A percentile compares a stretch with the other conserved stretches of the same genome.
These are phyloP conservation scores for Endocalyx cinctus DNA, from an alignment of 2,329 filamentous ascomycete species.

Conservation along the genomic window DNA sequence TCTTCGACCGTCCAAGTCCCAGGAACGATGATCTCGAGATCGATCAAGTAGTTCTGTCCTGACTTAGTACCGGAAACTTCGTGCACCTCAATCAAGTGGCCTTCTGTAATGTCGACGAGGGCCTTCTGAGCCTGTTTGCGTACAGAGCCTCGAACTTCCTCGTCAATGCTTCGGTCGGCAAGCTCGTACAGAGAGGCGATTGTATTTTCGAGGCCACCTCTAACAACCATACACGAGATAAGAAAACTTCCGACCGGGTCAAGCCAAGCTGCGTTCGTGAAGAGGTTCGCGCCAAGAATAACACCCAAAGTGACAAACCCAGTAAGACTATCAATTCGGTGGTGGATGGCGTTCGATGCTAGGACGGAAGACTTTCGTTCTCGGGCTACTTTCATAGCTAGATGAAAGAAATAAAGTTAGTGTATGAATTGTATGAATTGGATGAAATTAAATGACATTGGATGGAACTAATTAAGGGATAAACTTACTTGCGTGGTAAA, in stretches of 20 bases:
- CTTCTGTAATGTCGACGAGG: constrained; percentile 48
- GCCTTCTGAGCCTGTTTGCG: constrained; percentile 59
- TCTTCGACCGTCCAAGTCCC: constrained; percentile 70
- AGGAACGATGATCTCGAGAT: constrained; percentile 80
- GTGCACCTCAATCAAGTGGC: constrained; percentile 62
- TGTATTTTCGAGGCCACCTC: constrained; percentile 84
- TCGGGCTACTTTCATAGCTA: constrained; percentile 90
- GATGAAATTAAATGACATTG: background rate
- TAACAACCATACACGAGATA: constrained; percentile 90
- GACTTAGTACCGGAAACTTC: constrained; percentile 89
- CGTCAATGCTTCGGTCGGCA: constrained; percentile 84
- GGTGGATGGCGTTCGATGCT: constrained; percentile 92
- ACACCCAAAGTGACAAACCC: constrained; percentile 88
- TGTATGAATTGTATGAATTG: constrained; percentile 2
- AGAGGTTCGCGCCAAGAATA: constrained; percentile 83
- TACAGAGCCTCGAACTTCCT: constrained; percentile 72
- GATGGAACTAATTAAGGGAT: too few species aligned
- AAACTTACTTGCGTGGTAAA: constrained; percentile 93
- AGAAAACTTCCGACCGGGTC: constrained; percentile 90
- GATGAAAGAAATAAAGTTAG: constrained; percentile 19
- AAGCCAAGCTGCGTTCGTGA: constrained; percentile 83
- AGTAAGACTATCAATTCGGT: constrained; percentile 92
- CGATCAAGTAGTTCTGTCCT: constrained; percentile 92
- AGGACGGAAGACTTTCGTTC: constrained; percentile 94
- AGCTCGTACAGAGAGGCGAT: constrained; percentile 77